Conservation (phyloP, 305 asterid species). For the Striga hermonthica region DNA sequence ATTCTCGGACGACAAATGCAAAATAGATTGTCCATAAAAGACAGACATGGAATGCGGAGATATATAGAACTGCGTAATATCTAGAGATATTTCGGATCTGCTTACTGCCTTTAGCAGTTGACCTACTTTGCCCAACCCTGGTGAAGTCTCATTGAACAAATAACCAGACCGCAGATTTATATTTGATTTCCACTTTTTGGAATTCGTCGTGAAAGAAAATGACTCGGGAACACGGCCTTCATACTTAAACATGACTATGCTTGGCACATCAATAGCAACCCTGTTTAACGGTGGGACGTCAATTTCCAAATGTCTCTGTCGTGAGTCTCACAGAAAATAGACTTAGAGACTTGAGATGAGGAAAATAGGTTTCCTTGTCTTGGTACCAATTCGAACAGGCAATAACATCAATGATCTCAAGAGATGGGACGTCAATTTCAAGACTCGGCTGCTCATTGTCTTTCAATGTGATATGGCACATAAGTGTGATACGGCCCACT, state of each 20-base stretch:
- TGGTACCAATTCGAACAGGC: not conserved
- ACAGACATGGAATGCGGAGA: too few species aligned
- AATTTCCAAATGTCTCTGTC: not conserved
- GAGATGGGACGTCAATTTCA: not conserved
- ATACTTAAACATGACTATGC: not conserved
- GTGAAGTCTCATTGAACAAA: not conserved
- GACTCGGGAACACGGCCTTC: not conserved
- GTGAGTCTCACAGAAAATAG: not conserved
- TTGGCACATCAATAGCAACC: constrained; percentile 1
- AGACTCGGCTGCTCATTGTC: not conserved
- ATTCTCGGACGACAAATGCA: too few species aligned
- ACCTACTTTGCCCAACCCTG: not conserved
- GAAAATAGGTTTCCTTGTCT: not conserved
- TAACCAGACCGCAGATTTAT: not conserved
- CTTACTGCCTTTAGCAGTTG: not conserved
- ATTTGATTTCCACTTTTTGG: not conserved
- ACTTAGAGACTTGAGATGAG: not conserved
- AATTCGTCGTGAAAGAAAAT: not conserved
- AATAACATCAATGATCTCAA: not conserved
- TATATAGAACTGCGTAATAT: too few species aligned
- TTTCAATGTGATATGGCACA: too few species aligned
- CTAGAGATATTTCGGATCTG: too few species aligned
- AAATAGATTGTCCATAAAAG: too few species aligned
- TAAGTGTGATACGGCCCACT: not conserved
- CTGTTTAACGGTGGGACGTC: not conserved